A percentile compares a stretch with the other conserved stretches of the same genome.
Evolutionary conservation across 2,329 filamentous ascomycete species (phyloP).

Genomic region (Neurospora sp.): DNA sequence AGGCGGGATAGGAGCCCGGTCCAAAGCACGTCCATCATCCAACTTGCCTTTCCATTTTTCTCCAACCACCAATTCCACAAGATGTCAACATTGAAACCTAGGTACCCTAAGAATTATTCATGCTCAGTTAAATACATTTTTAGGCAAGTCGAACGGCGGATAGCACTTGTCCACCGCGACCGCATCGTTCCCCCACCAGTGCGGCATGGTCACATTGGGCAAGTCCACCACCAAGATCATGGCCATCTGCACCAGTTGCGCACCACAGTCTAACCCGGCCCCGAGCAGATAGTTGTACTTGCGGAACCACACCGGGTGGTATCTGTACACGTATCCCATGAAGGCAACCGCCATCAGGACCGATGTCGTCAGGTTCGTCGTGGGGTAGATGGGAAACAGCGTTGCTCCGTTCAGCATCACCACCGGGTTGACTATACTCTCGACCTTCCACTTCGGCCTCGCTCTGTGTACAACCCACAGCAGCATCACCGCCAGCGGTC

Average conservation of each 20-base stretch:
- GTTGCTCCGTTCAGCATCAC: constrained; percentile 20
- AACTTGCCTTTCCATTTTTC: no score
- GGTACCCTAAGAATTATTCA: background rate
- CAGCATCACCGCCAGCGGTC: constrained; percentile 18
- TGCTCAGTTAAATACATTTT: background rate
- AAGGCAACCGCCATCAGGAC: constrained; percentile 19
- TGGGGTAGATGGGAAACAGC: constrained; percentile 20
- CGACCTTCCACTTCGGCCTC: constrained; percentile 22
- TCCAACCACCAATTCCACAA: no score
- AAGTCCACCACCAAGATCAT: constrained; percentile 23
- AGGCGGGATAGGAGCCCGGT: no score
- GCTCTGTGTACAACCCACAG: constrained; percentile 18
- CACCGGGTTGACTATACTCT: constrained; percentile 19
- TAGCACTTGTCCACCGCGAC: background rate
- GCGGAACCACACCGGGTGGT: constrained; percentile 27
- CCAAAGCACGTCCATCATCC: no score
- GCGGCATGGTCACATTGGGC: constrained; percentile 17
- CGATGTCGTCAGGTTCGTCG: constrained; percentile 21
- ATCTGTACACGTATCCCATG: constrained; percentile 22
- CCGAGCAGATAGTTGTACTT: constrained; percentile 35
- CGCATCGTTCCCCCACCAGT: constrained; percentile 22
- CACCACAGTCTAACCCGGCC: constrained; percentile 25
- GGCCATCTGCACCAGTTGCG: constrained; percentile 19
- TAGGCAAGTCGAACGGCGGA: background rate
- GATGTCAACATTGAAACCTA: background rate